Base-by-base conservation (phyloP, 108 stramenopile genomes). In the Stephanodiscus minutulus region DNA sequence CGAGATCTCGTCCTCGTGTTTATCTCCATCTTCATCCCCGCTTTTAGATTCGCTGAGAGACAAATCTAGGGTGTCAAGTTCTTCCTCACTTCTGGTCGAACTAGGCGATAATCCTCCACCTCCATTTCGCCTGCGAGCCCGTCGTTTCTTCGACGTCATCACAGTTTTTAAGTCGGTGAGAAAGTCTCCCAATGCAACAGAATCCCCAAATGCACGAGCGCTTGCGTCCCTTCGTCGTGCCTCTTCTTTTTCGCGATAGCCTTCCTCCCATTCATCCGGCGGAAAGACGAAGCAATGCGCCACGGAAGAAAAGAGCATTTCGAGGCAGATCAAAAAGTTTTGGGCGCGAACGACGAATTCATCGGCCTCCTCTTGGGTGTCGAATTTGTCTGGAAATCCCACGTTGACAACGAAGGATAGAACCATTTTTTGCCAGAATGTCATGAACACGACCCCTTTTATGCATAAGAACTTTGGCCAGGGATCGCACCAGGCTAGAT, bases 231-330 rank as follows among this genome's bases (percentile, higher is more conserved):
- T 73, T 36, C 70, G 61, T 18, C 73, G 65, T 24, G 41, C 55
- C 47, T 84, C 72, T 53, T 87, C 68, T 25, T 83, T 52, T 31
- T 76, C 79, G 55, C 86, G 64, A 68, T 96, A 96, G 17, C 79
- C 83, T 12, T 82, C 83, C 58, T 83, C 82, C 93, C 93, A 94
- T 68, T 96, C 96, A 25, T 93, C 88, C 11, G 87, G 81, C 4
- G 93, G 87, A 72, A 96, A 96, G 7, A 96, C 91, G 78, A 90
- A 93, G 74, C 89, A 89, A 53, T 96, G 96, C 17, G 90, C 89
- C 24, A 93, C 79, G 5, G 85, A 66, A 20, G 91, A 89, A 49
- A 94, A 86, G 18, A 96, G 72, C 96, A 96, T 96, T 76, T 96
- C 96, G 22, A 94, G 70, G 79, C 96, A 96, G 68, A 96, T 96